These are phyloP conservation scores for Colletotrichum echinochloae DNA, from an alignment of 2,329 filamentous ascomycete species.

Conservation along the genomic window DNA sequence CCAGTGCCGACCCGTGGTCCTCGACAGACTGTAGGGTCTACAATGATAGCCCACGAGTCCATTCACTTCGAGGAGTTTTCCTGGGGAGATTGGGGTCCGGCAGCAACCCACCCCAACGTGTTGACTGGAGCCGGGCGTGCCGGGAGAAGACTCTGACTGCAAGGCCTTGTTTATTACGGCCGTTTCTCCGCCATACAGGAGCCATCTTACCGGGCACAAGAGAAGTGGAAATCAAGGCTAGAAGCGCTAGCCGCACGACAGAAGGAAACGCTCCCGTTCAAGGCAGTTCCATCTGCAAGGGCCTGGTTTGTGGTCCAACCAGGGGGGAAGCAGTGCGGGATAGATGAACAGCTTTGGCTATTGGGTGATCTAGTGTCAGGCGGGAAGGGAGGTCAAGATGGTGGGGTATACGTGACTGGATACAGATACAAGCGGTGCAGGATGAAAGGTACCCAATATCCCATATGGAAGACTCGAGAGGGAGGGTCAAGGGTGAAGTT, in stretches of 20 bases:
- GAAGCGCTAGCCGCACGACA: conserved; percentile 4
- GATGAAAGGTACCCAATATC: background rate
- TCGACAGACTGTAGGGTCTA: conserved; percentile 15
- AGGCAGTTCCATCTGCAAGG: conserved; percentile 20
- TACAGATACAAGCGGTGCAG: background rate
- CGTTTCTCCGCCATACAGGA: conserved; percentile 25
- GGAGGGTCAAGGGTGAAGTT: too few species aligned
- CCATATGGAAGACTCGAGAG: too few species aligned
- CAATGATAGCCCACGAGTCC: conserved; percentile 7
- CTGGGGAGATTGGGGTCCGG: conserved; percentile 10
- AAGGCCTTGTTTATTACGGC: conserved; percentile 25
- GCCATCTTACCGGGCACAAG: conserved; percentile 16
- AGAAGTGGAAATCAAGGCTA: conserved; percentile 13
- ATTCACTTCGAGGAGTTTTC: background rate
- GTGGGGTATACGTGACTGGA: background rate
- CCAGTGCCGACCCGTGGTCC: conserved; percentile 22
- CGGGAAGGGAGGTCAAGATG: too few species aligned
- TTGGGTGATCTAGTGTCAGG: conserved; percentile 18
- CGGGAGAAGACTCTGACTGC: conserved; percentile 6
- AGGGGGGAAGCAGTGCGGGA: conserved; percentile 14
- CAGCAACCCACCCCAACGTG: conserved; percentile 13
- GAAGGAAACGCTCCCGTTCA: conserved; percentile 3
- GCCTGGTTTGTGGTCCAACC: conserved; percentile 2
- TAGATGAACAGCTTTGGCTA: conserved; percentile 24
- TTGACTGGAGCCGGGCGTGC: conserved; percentile 7